Base-by-base conservation (phyloP, 208 protist species). In the Acanthamoeba divionensis region DNA sequence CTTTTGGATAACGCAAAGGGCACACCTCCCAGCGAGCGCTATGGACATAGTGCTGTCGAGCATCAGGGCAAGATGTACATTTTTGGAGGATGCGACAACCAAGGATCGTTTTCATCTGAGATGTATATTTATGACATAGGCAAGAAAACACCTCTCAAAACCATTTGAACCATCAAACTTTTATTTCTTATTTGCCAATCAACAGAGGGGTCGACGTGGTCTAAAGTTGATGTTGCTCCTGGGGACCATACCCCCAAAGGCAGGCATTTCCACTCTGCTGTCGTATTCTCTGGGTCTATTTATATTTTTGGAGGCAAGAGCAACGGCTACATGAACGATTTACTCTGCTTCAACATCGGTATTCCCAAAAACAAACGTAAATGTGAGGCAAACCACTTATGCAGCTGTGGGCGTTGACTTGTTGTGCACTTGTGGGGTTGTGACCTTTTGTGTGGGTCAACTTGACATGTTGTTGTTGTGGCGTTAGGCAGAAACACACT, bases 291-390 rank as follows among this genome's bases (percentile, higher is more conserved):
- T 9, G 62, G 62, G 2, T 63, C 60, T 12, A 66, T 89, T 54
- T 89, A 89, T 50, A 50, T 89, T 33, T 73, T 52, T 47, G 80
- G 80, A 0, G 80, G 80, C 29, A 89, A 89, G 80, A 66, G 48
- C 80, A 89, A 89, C 60, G 80, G 80, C 26, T 89, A 89, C 60
- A 38, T 52, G 33, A 57, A 45, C 24, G 80, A 89, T 41, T 57
- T 89, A 5, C 62, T 57, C 0, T 45, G 29, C 50, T 89, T 38
- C n/a, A 45, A 89, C 80, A 71, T 89, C 71, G 80, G 80, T 89
- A 80, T 38, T 29, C 41, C 3, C 12, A 10, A 63, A 38, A 44
- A 29, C n/a, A n/a, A n/a, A n/a, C n/a, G n/a, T n/a, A n/a, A n/a
- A n/a, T n/a, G n/a, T n/a, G n/a, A n/a, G n/a, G n/a, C n/a, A n/a